Percentiles rank a stretch among this genome's conserved stretches.
phyloP scores from a whole-genome alignment of 108 stramenopile species.

The Skeletonema potamos region DNA sequence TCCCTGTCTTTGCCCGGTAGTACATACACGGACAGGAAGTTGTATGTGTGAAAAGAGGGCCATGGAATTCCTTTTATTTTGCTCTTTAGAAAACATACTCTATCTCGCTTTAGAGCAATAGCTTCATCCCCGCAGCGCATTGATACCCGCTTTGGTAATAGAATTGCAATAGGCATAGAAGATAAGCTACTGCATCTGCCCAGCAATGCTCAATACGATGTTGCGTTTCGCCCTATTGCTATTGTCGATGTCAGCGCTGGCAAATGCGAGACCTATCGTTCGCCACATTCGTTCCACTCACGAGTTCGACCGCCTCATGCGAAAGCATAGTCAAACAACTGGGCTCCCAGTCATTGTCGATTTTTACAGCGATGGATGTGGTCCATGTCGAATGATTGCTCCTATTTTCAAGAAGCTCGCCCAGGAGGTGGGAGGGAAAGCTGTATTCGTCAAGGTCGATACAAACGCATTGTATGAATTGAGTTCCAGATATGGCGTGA shows the following conservation, averaged over 20 bases:
- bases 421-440: slow-evolving; percentile 75
- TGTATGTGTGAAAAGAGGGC: too few relatives aligned
- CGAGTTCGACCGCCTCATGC: slow-evolving; percentile 86
- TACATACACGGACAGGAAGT: too few relatives aligned
- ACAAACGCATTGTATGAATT: slow-evolving; percentile 80
- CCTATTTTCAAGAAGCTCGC: slow-evolving; percentile 93
- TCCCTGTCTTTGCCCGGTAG: too few relatives aligned
- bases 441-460: slow-evolving; percentile 94
- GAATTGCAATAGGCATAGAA: too few relatives aligned
- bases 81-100: too few relatives aligned
- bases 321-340: slow-evolving; percentile 91
- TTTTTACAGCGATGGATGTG: slow-evolving; percentile 73
- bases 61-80: too few relatives aligned
- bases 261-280: slow-evolving; percentile 66
- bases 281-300: slow-evolving; percentile 82
- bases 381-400: slow-evolving; percentile 82
- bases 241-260: neutral
- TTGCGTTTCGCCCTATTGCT: slow-evolving; percentile 8
- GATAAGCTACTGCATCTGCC: too few relatives aligned
- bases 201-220: neutral
- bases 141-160: too few relatives aligned
- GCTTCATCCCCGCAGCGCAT: too few relatives aligned
- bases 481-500: slow-evolving; percentile 64
- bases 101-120: too few relatives aligned
- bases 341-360: slow-evolving; percentile 93